Base-by-base conservation (phyloP, 2,329 filamentous ascomycete genomes). In the Verticillium zaregamsianum region DNA sequence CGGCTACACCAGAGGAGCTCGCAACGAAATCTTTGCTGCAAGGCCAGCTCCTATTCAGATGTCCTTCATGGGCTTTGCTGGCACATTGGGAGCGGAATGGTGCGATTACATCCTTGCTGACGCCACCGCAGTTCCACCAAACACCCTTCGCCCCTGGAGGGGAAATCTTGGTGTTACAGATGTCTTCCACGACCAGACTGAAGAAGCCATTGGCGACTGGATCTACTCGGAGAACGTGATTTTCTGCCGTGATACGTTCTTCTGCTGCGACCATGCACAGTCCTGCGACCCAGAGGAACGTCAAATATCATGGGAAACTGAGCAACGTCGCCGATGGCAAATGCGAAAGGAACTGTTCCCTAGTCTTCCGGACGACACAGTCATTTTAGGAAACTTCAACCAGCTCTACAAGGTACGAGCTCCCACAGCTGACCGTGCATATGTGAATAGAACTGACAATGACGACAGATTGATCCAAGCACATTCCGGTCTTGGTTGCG, bases 41-140 rank as follows among this genome's bases (percentile, higher is more conserved):
- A 87, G 96, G 31, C 92, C 95, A 17, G 93, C 93, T 2, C 95
- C 95, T 0, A 92, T 99, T 54, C 95, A 99, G 67, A 99, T 99
- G 95, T 97, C 95, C 0, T 99, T 99, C 71, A 99, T 99, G 95
- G 95, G 95, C 0, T 99, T 99, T 72, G 95, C 95, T 0, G 95
- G 95, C 11, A 97, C 94, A 0, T 80, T 99, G 1, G 95, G 95
- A 6, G 95, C 95, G 3, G 95, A 99, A 72, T 99, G 95, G 95
- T 99, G 95, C 68, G 95, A 99, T 73, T 99, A 99, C 71, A 88
- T 99, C 17, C 84, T 98, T 31, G 93, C 95, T 3, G 95, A 99
- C 70, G 82, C 90, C 58, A 94, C 90, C 1, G 93, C 95, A 0
- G 89, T 99, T 59, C 95, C 95, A 1, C 84, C 83, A 0, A 86